These are phyloP conservation scores for Venturia aucupariae DNA, from an alignment of 2,329 filamentous ascomycete species.

Conservation along the genomic window DNA sequence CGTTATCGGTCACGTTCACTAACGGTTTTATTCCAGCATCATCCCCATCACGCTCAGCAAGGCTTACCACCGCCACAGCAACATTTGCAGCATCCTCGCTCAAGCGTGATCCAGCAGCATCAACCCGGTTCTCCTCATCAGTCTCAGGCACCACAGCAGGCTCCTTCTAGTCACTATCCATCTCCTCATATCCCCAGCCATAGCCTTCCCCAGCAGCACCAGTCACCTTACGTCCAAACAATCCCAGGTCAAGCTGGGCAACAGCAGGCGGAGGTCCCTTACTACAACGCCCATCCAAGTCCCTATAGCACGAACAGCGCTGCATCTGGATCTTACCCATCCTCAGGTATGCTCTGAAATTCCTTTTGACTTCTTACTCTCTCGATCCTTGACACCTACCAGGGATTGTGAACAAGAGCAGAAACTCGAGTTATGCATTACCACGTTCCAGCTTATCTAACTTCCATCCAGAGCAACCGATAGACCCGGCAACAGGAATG, in stretches of 20 bases:
- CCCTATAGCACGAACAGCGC: slow-evolving; percentile 70
- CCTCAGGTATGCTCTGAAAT: slow-evolving; percentile 60
- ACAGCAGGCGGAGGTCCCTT: slow-evolving; percentile 57
- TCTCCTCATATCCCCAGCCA: slow-evolving; percentile 56
- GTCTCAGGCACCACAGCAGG: slow-evolving; percentile 50
- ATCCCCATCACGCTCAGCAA: slow-evolving; percentile 64
- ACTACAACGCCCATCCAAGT: slow-evolving; percentile 64
- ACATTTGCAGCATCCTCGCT: slow-evolving; percentile 60
- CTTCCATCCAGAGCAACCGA: not conserved
- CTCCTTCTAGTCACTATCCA: slow-evolving; percentile 51
- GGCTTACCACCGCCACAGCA: slow-evolving; percentile 53
- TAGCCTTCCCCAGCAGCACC: slow-evolving; percentile 41
- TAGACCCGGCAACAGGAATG: slow-evolving; percentile 35
- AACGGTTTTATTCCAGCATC: slow-evolving; percentile 49
- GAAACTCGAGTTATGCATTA: not conserved
- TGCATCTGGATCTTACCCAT: slow-evolving; percentile 74
- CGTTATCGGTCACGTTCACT: slow-evolving; percentile 11
- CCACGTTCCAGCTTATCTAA: not conserved
- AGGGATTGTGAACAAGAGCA: not conserved
- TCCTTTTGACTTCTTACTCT: not conserved
- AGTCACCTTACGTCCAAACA: slow-evolving; percentile 57
- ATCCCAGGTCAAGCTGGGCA: slow-evolving; percentile 53
- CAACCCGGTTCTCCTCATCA: slow-evolving; percentile 56
- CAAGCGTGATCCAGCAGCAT: slow-evolving; percentile 61
- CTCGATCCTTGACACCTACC: slow-evolving; percentile 7